Conservation (phyloP, 495 filamentous ascomycete species). For the Neurospora sp. region DNA sequence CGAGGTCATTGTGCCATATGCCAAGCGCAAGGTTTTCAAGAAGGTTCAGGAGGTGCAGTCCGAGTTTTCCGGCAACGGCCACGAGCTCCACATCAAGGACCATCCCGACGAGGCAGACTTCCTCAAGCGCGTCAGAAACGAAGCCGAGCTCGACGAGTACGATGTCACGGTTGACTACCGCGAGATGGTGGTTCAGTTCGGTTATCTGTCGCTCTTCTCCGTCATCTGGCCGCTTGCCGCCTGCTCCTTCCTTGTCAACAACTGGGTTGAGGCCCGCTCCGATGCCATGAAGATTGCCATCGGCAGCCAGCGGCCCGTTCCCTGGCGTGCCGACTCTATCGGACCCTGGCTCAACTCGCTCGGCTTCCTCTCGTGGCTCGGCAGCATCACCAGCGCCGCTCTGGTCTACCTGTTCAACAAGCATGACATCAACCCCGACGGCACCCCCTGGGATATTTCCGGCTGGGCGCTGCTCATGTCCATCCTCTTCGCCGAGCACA, state of each 20-base stretch:
- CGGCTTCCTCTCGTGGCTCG: slow-evolving; percentile 84
- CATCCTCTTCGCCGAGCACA: slow-evolving; percentile 78
- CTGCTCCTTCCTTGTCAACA: slow-evolving; percentile 84
- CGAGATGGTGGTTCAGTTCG: slow-evolving; percentile 91
- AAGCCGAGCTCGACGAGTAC: slow-evolving; percentile 79
- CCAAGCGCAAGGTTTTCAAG: slow-evolving; percentile 63
- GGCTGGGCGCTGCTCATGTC: slow-evolving; percentile 77
- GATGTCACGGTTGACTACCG: slow-evolving; percentile 80
- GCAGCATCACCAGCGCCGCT: slow-evolving; percentile 74
- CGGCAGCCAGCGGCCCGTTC: slow-evolving; percentile 79
- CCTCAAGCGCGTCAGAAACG: slow-evolving; percentile 68
- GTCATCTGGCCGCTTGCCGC: slow-evolving; percentile 86
- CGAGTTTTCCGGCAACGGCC: slow-evolving; percentile 35
- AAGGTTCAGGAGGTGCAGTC: slow-evolving; percentile 65
- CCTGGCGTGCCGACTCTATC: slow-evolving; percentile 82
- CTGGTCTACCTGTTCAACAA: slow-evolving; percentile 82
- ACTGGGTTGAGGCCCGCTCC: slow-evolving; percentile 90
- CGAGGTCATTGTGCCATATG: slow-evolving; percentile 77
- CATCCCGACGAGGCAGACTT: slow-evolving; percentile 66
- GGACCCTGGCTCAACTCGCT: slow-evolving; percentile 88
- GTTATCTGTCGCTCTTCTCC: slow-evolving; percentile 84
- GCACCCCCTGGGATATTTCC: slow-evolving; percentile 56
- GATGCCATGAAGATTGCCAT: slow-evolving; percentile 93
- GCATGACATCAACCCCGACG: slow-evolving; percentile 37
- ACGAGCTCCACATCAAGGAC: slow-evolving; percentile 42